Conservation (phyloP, 352 stramenopile species). For the Aphanomyces euteiches region DNA sequence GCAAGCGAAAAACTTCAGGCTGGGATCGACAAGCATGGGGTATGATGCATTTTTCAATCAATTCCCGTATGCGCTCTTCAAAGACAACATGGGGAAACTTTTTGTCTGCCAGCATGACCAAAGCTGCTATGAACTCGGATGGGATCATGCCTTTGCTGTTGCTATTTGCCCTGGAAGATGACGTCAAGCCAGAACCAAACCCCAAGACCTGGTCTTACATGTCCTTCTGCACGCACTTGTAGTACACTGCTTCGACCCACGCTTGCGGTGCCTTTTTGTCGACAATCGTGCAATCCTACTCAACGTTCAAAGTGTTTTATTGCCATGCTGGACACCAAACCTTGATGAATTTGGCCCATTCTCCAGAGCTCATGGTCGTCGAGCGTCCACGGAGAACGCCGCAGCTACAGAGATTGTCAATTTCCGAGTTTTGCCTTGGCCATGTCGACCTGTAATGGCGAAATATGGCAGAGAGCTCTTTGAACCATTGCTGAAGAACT, state of each 20-base stretch:
- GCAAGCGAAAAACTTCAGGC: slow-evolving; percentile 58
- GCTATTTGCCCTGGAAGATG: background rate
- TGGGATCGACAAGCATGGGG: slow-evolving; percentile 68
- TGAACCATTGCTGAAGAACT: slow-evolving; percentile 57
- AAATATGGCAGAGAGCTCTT: slow-evolving; percentile 78
- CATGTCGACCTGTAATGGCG: slow-evolving; percentile 65
- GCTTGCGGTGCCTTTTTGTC: slow-evolving; percentile 46
- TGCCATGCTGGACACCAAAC: slow-evolving; percentile 14
- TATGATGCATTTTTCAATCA: slow-evolving; percentile 66
- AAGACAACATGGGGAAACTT: slow-evolving; percentile 49
- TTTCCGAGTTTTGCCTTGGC: background rate
- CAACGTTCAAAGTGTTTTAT: background rate
- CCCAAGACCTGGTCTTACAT: background rate
- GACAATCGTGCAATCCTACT: slow-evolving; percentile 47
- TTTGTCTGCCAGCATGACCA: slow-evolving; percentile 52
- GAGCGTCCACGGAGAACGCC: slow-evolving; percentile 60
- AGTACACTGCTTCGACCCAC: slow-evolving; percentile 49
- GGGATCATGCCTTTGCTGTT: slow-evolving; percentile 49
- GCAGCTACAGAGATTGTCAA: slow-evolving; percentile 38
- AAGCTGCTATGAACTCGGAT: slow-evolving; percentile 59
- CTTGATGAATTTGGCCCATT: slow-evolving; percentile 75
- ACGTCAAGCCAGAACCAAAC: background rate
- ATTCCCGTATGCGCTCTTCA: slow-evolving; percentile 55
- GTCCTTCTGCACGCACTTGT: slow-evolving; percentile 5
- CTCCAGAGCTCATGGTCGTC: slow-evolving; percentile 60